These are phyloP conservation scores for Pyricularia grisea DNA, from an alignment of 2,329 filamentous ascomycete genomes.

Conservation along the genomic window DNA sequence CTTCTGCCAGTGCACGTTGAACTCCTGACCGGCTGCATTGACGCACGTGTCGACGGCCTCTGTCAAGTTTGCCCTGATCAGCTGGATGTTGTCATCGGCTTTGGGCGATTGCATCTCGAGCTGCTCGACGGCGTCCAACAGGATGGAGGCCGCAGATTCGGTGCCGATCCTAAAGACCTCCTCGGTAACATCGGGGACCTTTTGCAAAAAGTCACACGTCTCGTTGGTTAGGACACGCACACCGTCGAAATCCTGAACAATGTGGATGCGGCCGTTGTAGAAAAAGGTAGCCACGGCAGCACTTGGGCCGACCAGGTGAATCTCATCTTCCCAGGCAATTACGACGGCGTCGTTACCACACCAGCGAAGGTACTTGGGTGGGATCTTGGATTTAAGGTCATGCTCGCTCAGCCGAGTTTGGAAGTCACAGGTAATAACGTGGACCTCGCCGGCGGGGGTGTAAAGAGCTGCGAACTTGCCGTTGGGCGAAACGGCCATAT, in stretches of 20 bases:
- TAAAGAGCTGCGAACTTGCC: conserved; percentile 84
- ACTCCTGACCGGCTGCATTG: conserved; percentile 87
- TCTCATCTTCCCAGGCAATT: conserved; percentile 95
- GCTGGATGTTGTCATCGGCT: conserved; percentile 93
- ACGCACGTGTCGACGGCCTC: conserved; percentile 93
- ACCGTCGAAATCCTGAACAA: conserved; percentile 77
- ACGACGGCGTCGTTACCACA: conserved; percentile 91
- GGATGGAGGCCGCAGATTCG: conserved; percentile 80
- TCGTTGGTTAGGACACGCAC: conserved; percentile 84
- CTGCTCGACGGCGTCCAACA: conserved; percentile 85
- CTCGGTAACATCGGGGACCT: conserved; percentile 76
- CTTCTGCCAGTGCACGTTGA: conserved; percentile 86
- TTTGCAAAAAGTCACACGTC: conserved; percentile 95
- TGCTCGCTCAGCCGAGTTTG: conserved; percentile 88
- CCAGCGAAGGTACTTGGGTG: conserved; percentile 86
- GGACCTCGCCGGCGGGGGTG: conserved; percentile 73
- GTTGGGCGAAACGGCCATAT: conserved; percentile 85
- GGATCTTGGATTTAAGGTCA: conserved; percentile 74
- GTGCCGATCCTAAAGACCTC: conserved; percentile 86
- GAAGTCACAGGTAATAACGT: conserved; percentile 93
- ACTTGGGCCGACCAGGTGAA: conserved; percentile 83
- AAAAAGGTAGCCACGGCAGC: conserved; percentile 70
- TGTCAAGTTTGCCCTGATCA: conserved; percentile 78
- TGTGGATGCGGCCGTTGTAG: conserved; percentile 84
- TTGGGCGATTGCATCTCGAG: conserved; percentile 91